Evolutionary conservation across 208 protist genomes (phyloP).

Genomic region (Herpetomonas tarakana): DNA sequence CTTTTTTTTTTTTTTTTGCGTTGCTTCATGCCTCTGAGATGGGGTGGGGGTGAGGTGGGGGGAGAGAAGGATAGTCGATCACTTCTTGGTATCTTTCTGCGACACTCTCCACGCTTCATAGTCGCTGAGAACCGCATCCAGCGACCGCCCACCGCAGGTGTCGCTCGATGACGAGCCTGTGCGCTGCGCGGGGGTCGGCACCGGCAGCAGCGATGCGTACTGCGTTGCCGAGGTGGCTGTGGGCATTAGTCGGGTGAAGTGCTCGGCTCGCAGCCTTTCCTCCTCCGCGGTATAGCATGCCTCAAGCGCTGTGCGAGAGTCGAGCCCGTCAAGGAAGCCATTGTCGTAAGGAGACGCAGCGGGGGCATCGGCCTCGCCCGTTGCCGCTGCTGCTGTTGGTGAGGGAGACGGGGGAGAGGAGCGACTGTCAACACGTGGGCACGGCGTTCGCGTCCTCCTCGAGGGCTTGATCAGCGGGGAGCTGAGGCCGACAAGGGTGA

Average conservation of each 20-base stretch:
- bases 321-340: constrained; percentile 27
- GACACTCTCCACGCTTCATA: no score
- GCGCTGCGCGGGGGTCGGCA: no score
- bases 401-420: no score
- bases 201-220: constrained; percentile 29
- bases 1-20: no score
- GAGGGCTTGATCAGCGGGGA: constrained; percentile 20
- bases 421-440: no score
- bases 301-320: constrained; percentile 20
- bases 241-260: constrained; percentile 47
- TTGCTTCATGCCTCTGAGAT: background rate
- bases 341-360: constrained; percentile 14
- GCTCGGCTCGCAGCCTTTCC: constrained; percentile 24
- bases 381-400: background rate
- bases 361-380: background rate
- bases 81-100: no score
- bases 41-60: no score
- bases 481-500: constrained; percentile 79
- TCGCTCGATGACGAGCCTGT: no score
- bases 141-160: no score
- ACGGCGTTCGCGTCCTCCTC: no score
- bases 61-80: background rate
- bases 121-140: no score
- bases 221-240: constrained; percentile 28
- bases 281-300: constrained; percentile 55